Percentiles rank a stretch among this genome's conserved stretches.
phyloP scores from a whole-genome alignment of 1,139 yeast species.

The Hemisphaericaspora xylanilytica region DNA sequence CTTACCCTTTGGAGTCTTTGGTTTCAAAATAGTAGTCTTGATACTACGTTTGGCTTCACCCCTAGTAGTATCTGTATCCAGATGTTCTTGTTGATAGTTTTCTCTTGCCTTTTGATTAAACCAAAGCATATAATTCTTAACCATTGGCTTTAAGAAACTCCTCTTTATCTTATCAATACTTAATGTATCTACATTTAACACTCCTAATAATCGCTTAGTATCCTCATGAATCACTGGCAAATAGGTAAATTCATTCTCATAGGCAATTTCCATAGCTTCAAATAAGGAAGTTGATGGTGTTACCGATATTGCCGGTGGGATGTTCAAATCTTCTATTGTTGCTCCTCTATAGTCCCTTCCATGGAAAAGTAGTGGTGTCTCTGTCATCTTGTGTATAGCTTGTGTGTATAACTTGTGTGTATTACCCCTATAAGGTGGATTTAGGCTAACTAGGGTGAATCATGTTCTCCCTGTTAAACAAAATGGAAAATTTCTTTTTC shows the following conservation, averaged over 20 bases:
- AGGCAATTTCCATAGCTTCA: constrained; percentile 49
- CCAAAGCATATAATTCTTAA: constrained; percentile 44
- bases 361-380: constrained; percentile 21
- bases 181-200: constrained; percentile 51
- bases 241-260: constrained; percentile 55
- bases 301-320: constrained; percentile 59
- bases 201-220: constrained; percentile 53
- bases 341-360: constrained; percentile 49
- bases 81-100: constrained; percentile 20
- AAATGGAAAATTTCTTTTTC: no score
- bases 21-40: constrained; percentile 27
- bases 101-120: constrained; percentile 38
- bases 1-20: constrained; percentile 32
- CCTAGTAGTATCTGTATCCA: constrained; percentile 13
- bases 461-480: no score
- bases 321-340: constrained; percentile 61
- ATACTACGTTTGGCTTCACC: constrained; percentile 23
- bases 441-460: no score
- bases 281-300: constrained; percentile 50
- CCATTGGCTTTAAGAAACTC: constrained; percentile 29
- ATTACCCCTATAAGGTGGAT: no score
- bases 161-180: constrained; percentile 23
- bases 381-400: not conserved
- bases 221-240: constrained; percentile 56
- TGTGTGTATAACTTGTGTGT: no score